Conservation (phyloP, 2,329 filamentous ascomycete genomes). For the Penicillium sp. region DNA sequence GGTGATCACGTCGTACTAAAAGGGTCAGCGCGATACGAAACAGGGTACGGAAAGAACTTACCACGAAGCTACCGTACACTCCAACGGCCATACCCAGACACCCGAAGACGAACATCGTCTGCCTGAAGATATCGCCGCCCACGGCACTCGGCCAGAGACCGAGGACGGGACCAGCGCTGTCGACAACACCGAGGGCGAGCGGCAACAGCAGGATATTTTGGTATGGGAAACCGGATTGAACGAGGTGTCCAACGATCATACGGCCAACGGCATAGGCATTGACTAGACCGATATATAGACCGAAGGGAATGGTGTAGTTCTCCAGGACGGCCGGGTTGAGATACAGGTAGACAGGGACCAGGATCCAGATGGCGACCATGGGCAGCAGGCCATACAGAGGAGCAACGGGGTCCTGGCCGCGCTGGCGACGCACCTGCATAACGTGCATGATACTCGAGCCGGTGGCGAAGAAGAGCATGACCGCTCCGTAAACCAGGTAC, state of each 20-base stretch:
- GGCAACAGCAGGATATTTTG: conserved; percentile 79
- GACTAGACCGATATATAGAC: conserved; percentile 78
- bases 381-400: conserved; percentile 77
- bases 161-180: conserved; percentile 69
- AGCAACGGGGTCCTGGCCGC: conserved; percentile 60
- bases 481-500: conserved; percentile 80
- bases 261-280: conserved; percentile 94
- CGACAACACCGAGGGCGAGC: conserved; percentile 69
- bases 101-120: conserved; percentile 84
- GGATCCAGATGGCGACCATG: conserved; percentile 69
- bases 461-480: conserved; percentile 82
- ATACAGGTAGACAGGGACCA: conserved; percentile 72
- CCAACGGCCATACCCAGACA: conserved; percentile 80
- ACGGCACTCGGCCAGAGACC: conserved; percentile 63
- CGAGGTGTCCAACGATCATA: conserved; percentile 92
- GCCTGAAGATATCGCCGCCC: conserved; percentile 71
- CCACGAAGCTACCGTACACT: conserved; percentile 95
- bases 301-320: conserved; percentile 81
- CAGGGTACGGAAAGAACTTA: conserved; percentile 29
- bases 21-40: not conserved
- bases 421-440: conserved; percentile 69
- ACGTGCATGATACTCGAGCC: conserved; percentile 70
- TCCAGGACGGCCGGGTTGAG: conserved; percentile 79
- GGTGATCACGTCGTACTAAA: conserved; percentile 78
- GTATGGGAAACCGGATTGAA: conserved; percentile 82